Conservation (phyloP, 164 flowering plant species). For the Tetracentron sinense region DNA sequence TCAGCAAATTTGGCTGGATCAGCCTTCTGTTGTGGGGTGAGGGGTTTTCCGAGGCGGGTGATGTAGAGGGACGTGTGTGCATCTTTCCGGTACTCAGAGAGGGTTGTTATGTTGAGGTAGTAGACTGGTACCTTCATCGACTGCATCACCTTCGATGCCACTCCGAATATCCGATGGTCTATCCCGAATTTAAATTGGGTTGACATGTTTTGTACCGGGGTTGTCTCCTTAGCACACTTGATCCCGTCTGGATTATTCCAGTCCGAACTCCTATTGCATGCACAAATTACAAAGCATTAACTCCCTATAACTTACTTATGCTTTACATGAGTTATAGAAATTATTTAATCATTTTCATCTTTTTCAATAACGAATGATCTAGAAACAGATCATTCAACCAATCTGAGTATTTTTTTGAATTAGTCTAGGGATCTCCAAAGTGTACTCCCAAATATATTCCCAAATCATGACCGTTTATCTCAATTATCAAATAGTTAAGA, state of each 20-base stretch:
- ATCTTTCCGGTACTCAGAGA: constrained; percentile 83
- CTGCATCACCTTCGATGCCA: constrained; percentile 50
- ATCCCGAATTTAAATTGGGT: constrained; percentile 64
- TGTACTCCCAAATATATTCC: too few relatives aligned
- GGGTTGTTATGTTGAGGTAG: constrained; percentile 71
- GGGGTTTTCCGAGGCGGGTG: constrained; percentile 62
- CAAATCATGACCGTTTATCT: too few relatives aligned
- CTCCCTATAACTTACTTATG: too few relatives aligned
- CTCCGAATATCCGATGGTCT: constrained; percentile 44
- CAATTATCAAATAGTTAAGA: too few relatives aligned
- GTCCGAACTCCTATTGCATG: constrained; percentile 57
- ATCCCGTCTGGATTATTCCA: constrained; percentile 85
- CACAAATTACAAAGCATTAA: not conserved
- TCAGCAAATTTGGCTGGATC: constrained; percentile 67
- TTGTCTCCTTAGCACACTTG: constrained; percentile 74
- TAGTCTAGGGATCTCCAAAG: too few relatives aligned
- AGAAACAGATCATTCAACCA: too few relatives aligned
- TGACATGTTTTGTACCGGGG: constrained; percentile 53
- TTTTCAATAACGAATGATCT: too few relatives aligned
- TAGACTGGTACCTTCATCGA: constrained; percentile 57
- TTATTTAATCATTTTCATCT: too few relatives aligned
- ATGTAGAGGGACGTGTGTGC: constrained; percentile 83
- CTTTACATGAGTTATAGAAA: too few relatives aligned
- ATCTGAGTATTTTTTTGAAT: too few relatives aligned
- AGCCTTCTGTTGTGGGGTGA: constrained; percentile 58